Evolutionary conservation across 2,329 filamentous ascomycete genomes (phyloP).

Genomic region (Curvularia eragrostidis): DNA sequence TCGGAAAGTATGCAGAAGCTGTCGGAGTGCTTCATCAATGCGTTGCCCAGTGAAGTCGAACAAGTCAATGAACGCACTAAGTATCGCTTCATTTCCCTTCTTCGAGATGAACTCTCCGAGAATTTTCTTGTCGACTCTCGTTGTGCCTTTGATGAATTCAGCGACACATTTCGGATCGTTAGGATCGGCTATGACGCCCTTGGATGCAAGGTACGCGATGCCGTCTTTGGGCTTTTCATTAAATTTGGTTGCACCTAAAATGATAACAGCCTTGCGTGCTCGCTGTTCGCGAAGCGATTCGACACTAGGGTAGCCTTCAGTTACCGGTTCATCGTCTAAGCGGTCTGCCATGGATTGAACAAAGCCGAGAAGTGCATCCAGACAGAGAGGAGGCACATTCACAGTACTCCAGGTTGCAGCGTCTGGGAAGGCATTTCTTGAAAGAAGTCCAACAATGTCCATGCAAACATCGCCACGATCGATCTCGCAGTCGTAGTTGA

Average conservation of each 20-base stretch:
- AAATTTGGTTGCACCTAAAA: slow-evolving; percentile 87
- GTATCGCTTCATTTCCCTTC: slow-evolving; percentile 81
- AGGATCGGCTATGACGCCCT: slow-evolving; percentile 82
- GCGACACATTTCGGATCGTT: slow-evolving; percentile 79
- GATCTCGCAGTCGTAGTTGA: slow-evolving; percentile 97
- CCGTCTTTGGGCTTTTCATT: slow-evolving; percentile 94
- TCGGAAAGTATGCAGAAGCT: slow-evolving; percentile 89
- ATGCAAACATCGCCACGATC: slow-evolving; percentile 91
- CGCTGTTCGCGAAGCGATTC: slow-evolving; percentile 72
- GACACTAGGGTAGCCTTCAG: slow-evolving; percentile 71
- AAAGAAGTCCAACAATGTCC: slow-evolving; percentile 91
- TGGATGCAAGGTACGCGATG: slow-evolving; percentile 81
- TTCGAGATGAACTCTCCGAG: slow-evolving; percentile 95
- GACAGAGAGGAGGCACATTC: slow-evolving; percentile 91
- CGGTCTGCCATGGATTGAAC: slow-evolving; percentile 91
- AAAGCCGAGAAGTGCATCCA: slow-evolving; percentile 89
- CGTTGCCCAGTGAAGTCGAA: slow-evolving; percentile 88
- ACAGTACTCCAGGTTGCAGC: slow-evolving; percentile 99
- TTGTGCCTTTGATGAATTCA: slow-evolving; percentile 85
- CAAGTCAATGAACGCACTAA: slow-evolving; percentile 82
- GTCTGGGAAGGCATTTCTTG: slow-evolving; percentile 93
- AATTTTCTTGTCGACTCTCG: slow-evolving; percentile 85
- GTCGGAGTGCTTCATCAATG: slow-evolving; percentile 86
- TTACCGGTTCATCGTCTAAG: slow-evolving; percentile 71
- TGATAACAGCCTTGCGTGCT: slow-evolving; percentile 83